Conservation (phyloP, 108 stramenopile species). For the Nitzschia sp. region DNA sequence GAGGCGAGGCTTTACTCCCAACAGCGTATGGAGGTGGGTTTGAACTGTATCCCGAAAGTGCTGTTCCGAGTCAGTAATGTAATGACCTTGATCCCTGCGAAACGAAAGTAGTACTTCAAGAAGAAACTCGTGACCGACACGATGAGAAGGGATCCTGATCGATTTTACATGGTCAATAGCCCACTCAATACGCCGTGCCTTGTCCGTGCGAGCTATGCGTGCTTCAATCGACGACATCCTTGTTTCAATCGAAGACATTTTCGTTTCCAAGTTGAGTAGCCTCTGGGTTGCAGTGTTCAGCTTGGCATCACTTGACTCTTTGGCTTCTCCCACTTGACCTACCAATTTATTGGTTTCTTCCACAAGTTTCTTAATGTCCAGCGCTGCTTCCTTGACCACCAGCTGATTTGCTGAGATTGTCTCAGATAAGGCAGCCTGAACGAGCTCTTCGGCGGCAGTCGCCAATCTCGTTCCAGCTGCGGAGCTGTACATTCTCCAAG, state of each 20-base stretch:
- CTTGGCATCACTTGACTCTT: not conserved
- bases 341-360: not conserved
- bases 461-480: too few relatives aligned
- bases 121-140: too few relatives aligned
- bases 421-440: too few relatives aligned
- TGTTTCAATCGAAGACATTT: not conserved
- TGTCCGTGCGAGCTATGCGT: not conserved
- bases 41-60: not conserved
- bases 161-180: not conserved
- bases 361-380: not conserved
- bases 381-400: too few relatives aligned
- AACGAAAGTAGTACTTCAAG: not conserved
- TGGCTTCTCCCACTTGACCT: not conserved
- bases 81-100: not conserved
- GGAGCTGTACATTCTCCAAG: too few relatives aligned
- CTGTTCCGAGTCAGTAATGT: not conserved
- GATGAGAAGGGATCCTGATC: too few relatives aligned
- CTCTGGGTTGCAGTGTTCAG: not conserved
- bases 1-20: not conserved
- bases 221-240: not conserved
- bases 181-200: not conserved
- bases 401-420: too few relatives aligned
- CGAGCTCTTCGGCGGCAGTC: too few relatives aligned
- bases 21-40: not conserved
- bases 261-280: not conserved